Conservation (phyloP, 768 basidiomycete species). For the Saitozyma podzolica region DNA sequence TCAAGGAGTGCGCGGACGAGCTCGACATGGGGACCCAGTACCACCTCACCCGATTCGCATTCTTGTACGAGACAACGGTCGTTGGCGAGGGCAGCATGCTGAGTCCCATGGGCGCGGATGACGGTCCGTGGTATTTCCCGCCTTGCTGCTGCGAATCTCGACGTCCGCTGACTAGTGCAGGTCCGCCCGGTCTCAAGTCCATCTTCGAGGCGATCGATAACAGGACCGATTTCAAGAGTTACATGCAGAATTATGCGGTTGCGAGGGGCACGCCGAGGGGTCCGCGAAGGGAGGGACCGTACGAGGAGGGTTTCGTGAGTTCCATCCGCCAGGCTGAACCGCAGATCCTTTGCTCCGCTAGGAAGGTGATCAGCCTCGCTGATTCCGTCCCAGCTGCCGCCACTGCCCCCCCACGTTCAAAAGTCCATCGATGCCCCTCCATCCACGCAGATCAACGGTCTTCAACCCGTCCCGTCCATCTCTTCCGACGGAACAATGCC, state of each 20-base stretch:
- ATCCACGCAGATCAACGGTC: conserved; percentile 11
- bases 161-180: conserved; percentile 45
- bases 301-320: conserved; percentile 90
- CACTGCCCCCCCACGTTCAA: conserved; percentile 49
- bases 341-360: not conserved
- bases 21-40: conserved; percentile 98
- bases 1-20: conserved; percentile 95
- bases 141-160: not conserved
- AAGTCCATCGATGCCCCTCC: conserved; percentile 10
- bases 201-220: conserved; percentile 91
- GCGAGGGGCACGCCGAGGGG: conserved; percentile 70
- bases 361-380: not conserved
- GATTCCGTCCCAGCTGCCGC: conserved; percentile 35
- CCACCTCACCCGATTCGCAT: conserved; percentile 90
- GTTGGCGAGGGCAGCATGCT: conserved; percentile 84
- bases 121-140: conserved; percentile 37
- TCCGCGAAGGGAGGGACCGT: conserved; percentile 83
- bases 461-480: conserved; percentile 24
- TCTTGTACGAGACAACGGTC: conserved; percentile 86
- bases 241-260: conserved; percentile 96
- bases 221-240: conserved; percentile 88
- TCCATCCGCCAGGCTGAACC: not conserved
- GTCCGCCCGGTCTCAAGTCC: conserved; percentile 70
- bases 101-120: conserved; percentile 59
- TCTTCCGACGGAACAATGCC: conserved; percentile 23